Evolutionary conservation across 768 basidiomycete species (phyloP).

Genomic region (Amanita molliuscula): DNA sequence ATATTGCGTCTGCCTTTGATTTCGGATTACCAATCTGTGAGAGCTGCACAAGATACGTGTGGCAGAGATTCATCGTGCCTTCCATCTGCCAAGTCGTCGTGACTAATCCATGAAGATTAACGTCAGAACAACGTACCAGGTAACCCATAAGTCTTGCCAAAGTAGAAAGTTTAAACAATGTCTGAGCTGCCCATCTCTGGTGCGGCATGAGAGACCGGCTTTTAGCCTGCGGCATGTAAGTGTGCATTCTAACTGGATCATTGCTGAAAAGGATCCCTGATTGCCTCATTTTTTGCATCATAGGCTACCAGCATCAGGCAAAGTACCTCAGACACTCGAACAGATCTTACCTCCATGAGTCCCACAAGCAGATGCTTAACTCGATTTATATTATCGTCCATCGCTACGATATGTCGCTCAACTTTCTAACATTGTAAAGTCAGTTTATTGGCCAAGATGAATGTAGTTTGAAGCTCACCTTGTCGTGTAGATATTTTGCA

Average conservation of each 20-base stretch:
- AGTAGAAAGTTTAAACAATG: constrained; percentile 39
- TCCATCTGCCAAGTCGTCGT: constrained; percentile 47
- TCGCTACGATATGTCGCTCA: constrained; percentile 67
- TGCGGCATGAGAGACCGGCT: constrained; percentile 25
- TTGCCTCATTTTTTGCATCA: constrained; percentile 24
- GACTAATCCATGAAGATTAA: neutral
- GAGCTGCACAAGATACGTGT: constrained; percentile 47
- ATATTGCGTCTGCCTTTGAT: neutral
- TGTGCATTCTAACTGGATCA: constrained; percentile 58
- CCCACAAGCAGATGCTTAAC: constrained; percentile 59
- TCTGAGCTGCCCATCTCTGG: constrained; percentile 38
- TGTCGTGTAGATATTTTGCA: constrained; percentile 76
- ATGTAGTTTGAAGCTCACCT: constrained; percentile 54
- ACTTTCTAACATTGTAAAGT: constrained; percentile 37
- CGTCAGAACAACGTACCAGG: constrained; percentile 41
- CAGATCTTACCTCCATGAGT: constrained; percentile 58
- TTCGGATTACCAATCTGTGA: constrained; percentile 12
- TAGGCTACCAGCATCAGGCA: constrained; percentile 13
- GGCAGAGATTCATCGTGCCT: constrained; percentile 72
- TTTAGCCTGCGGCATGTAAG: constrained; percentile 44
- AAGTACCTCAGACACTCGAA: neutral
- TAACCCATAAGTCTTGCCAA: constrained; percentile 84
- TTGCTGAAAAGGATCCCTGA: constrained; percentile 33
- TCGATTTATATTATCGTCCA: constrained; percentile 54
- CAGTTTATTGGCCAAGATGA: neutral